Conservation (phyloP, 257 asterid genomes). For the Capsicum chinense region DNA sequence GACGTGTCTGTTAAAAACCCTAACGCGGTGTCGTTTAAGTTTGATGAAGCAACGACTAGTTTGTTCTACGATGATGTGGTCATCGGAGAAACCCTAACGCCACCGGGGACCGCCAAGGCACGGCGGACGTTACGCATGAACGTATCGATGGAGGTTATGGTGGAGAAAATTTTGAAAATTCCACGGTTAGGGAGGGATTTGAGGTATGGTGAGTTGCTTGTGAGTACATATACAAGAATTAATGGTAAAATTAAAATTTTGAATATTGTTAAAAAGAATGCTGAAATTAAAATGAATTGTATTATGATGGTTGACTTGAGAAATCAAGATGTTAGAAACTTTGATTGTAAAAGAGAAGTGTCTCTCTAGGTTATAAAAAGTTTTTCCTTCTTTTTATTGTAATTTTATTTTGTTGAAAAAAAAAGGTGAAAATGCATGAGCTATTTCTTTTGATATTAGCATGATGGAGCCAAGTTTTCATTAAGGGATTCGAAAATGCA, state of each 20-base stretch:
- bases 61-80: slow-evolving; percentile 41
- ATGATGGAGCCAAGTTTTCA: too few species aligned
- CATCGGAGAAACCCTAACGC: slow-evolving; percentile 43
- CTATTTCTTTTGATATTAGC: too few species aligned
- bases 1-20: slow-evolving; percentile 48
- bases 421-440: too few species aligned
- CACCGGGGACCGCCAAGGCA: slow-evolving; percentile 44
- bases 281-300: slow-evolving; percentile 49
- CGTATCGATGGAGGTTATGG: slow-evolving; percentile 41
- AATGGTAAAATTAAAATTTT: slow-evolving; percentile 54
- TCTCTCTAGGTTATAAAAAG: slow-evolving; percentile 19
- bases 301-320: slow-evolving; percentile 44
- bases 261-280: slow-evolving; percentile 37
- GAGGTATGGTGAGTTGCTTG: slow-evolving; percentile 24
- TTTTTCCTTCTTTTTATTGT: too few species aligned
- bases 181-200: slow-evolving; percentile 40
- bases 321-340: slow-evolving; percentile 38
- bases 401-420: too few species aligned
- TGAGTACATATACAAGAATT: slow-evolving; percentile 40
- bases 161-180: slow-evolving; percentile 36
- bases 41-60: slow-evolving; percentile 33
- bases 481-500: too few species aligned
- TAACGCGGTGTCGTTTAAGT: slow-evolving; percentile 51
- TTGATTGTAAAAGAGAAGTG: slow-evolving; percentile 39
- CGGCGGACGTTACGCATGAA: slow-evolving; percentile 37